Evolutionary conservation across 2,329 filamentous ascomycete species (phyloP).

Genomic region (Curvularia sp.): DNA sequence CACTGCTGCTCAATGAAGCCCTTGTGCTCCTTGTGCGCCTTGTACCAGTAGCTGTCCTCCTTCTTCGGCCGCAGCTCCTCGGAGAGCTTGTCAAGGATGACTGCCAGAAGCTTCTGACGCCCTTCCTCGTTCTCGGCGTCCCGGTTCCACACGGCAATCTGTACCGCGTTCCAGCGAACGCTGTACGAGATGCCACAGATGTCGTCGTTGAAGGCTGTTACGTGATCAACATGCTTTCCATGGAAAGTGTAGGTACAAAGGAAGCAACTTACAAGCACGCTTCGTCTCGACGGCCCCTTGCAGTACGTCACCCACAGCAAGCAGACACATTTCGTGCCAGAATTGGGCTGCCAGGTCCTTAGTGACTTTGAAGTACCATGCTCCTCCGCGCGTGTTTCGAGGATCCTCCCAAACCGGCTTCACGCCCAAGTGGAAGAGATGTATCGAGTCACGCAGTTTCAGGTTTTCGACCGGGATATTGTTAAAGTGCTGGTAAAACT

Average conservation of each 20-base stretch:
- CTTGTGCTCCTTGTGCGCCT: slow-evolving; percentile 86
- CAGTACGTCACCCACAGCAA: slow-evolving; percentile 83
- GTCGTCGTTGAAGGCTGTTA: slow-evolving; percentile 69
- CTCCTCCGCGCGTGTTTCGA: slow-evolving; percentile 83
- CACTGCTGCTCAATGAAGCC: slow-evolving; percentile 64
- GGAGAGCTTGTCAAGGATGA: slow-evolving; percentile 76
- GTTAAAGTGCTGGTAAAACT: slow-evolving; percentile 63
- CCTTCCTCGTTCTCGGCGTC: slow-evolving; percentile 81
- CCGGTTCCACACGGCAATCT: slow-evolving; percentile 93
- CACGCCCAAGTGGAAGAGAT: slow-evolving; percentile 83
- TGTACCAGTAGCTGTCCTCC: slow-evolving; percentile 74
- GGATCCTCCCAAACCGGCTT: slow-evolving; percentile 87
- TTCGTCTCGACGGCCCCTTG: slow-evolving; percentile 72
- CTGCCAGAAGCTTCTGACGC: slow-evolving; percentile 74
- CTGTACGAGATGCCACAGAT: slow-evolving; percentile 88
- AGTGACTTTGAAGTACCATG: slow-evolving; percentile 90
- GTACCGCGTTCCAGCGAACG: slow-evolving; percentile 85
- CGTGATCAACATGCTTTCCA: not conserved
- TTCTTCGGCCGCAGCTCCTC: slow-evolving; percentile 74
- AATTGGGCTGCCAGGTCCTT: slow-evolving; percentile 75
- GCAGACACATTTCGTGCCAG: slow-evolving; percentile 81
- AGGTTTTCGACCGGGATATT: slow-evolving; percentile 80
- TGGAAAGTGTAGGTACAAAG: not conserved
- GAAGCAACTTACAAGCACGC: slow-evolving; percentile 63
- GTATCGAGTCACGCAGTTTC: slow-evolving; percentile 70